Base-by-base conservation (phyloP, 1,139 yeast species). In the Taiozyma onychis region DNA sequence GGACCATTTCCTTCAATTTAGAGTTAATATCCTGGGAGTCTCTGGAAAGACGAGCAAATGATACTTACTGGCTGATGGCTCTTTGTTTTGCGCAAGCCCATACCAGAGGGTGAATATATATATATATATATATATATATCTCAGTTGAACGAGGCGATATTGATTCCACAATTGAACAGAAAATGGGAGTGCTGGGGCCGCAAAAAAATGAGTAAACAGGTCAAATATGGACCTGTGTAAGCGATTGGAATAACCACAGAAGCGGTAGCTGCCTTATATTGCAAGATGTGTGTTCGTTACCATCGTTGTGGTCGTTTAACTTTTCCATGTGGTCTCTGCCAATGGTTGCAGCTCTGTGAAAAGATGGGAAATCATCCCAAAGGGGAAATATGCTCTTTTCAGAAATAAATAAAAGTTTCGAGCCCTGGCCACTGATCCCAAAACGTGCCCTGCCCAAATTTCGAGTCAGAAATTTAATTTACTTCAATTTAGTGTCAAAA, bases 1-100 rank as follows among this genome's bases (percentile, higher is more conserved):
- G 85, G 26, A 81, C 76, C 85, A 80, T 80, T 62, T 80, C 85
- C 65, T 70, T 75, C 47, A 5, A 6, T n/a, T 1, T 3, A 27
- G 6, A 1, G 57, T 55, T 53, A 56, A 54, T 51, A 48, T 8
- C 13, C 7, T 26, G 7, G 4, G 16, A 13, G 8, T n/a, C 16
- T n/a, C 18, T 6, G 18, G 22, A 21, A 18, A 13, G 11, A 11
- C 2, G 13, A 9, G 5, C 4, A 10, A 11, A 2, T 5, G 26
- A 21, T 1, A 55, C 62, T 32, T 37, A 58, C 62, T 43, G 58
- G 60, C 34, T 54, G 60, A 9, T 56, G 51, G n/a, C 48, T 30
- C 16, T 53, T 44, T 24, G 48, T 22, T 46, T 51, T 54, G 44
- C 54, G 51, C 16, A 53, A 50, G 50, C 57, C 56, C 48, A 46